Conservation (phyloP, 2,329 filamentous ascomycete species). For the Colletotrichum agaves region DNA sequence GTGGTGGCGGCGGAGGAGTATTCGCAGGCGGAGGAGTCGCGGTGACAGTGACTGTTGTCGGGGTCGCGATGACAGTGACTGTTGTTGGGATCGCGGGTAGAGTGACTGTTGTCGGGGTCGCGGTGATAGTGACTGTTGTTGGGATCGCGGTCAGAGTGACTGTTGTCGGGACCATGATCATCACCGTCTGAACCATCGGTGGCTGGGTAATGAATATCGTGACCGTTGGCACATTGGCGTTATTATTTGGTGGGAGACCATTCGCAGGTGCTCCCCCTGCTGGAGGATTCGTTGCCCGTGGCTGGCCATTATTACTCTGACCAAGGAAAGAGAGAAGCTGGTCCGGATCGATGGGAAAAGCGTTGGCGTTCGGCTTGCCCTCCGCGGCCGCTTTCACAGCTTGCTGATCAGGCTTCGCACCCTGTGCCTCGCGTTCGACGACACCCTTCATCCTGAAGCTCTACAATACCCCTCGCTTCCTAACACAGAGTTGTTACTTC, state of each 20-base stretch:
- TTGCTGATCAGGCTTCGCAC: slow-evolving; percentile 1
- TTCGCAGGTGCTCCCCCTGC: not conserved
- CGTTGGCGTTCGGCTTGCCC: not conserved
- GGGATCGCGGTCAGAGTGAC: slow-evolving; percentile 2
- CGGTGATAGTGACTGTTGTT: slow-evolving; percentile 28
- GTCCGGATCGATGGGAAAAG: slow-evolving; percentile 25
- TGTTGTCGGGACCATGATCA: slow-evolving; percentile 22
- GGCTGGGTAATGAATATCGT: slow-evolving; percentile 27
- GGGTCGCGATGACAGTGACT: slow-evolving; percentile 27
- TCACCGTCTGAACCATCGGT: slow-evolving; percentile 17
- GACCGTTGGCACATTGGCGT: slow-evolving; percentile 31
- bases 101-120: slow-evolving; percentile 9
- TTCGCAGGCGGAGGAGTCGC: slow-evolving; percentile 1
- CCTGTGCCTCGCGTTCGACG: slow-evolving; percentile 1
- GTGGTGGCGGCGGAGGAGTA: slow-evolving; percentile 1
- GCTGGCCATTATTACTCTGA: not conserved
- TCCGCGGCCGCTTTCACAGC: slow-evolving; percentile 10
- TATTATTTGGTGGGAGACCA: slow-evolving; percentile 26
- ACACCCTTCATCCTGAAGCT: not conserved
- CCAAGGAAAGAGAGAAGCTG: slow-evolving; percentile 27
- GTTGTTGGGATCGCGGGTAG: slow-evolving; percentile 13
- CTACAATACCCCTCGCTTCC: not conserved
- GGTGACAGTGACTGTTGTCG: not conserved
- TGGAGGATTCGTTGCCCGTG: not conserved
- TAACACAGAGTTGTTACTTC: not conserved